Evolutionary conservation across 2,329 filamentous ascomycete species (phyloP).

Genomic region (Colletotrichum destructivum): DNA sequence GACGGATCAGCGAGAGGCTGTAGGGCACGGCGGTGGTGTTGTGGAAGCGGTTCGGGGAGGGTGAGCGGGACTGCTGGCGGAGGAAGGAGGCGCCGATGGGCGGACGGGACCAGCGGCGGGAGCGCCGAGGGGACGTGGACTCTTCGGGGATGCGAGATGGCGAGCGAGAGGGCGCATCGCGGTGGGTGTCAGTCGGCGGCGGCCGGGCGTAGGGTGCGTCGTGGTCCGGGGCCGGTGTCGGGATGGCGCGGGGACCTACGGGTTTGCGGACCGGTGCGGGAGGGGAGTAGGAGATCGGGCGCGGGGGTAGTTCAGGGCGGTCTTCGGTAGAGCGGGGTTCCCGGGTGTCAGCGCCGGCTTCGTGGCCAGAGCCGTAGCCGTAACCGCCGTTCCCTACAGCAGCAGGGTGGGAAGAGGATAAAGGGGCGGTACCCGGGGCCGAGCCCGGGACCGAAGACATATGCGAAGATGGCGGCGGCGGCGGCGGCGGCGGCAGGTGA

Average conservation of each 20-base stretch:
- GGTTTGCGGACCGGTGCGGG: slow-evolving; percentile 38
- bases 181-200: not conserved
- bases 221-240: slow-evolving; percentile 18
- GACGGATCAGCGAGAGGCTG: slow-evolving; percentile 77
- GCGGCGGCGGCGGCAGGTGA: slow-evolving; percentile 3
- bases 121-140: slow-evolving; percentile 6
- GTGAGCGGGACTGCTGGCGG: slow-evolving; percentile 47
- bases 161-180: slow-evolving; percentile 15
- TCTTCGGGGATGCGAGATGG: slow-evolving; percentile 24
- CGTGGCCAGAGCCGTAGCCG: slow-evolving; percentile 19
- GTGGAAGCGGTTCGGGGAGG: slow-evolving; percentile 55
- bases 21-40: slow-evolving; percentile 61
- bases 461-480: not conserved
- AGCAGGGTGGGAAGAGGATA: slow-evolving; percentile 15
- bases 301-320: slow-evolving; percentile 33
- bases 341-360: not conserved
- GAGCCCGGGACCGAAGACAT: too few species aligned
- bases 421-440: not conserved
- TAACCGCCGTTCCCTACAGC: slow-evolving; percentile 18
- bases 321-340: slow-evolving; percentile 12
- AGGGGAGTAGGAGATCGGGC: slow-evolving; percentile 30
- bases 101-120: slow-evolving; percentile 23
- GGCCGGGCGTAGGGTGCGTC: slow-evolving; percentile 1
- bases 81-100: slow-evolving; percentile 3
- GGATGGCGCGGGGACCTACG: slow-evolving; percentile 33